These are phyloP conservation scores for Zangia roseola DNA, from an alignment of 768 basidiomycete species.

Conservation along the genomic window DNA sequence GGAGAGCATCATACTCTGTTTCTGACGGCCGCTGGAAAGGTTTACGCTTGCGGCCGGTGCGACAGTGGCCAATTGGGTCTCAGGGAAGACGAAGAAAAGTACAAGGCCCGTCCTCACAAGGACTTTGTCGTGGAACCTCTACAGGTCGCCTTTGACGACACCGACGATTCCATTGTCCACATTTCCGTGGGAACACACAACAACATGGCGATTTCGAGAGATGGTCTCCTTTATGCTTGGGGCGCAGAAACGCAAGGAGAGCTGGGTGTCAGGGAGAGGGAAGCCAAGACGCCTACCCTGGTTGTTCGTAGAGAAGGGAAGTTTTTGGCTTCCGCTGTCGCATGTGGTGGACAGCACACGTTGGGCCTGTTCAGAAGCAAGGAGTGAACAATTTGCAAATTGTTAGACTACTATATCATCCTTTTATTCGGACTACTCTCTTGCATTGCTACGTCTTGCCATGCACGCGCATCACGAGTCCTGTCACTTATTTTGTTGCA, in stretches of 20 bases:
- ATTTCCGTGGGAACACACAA: conserved; percentile 72
- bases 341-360: conserved; percentile 81
- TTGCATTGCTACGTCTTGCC: conserved; percentile 14
- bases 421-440: conserved; percentile 19
- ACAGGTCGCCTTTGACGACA: conserved; percentile 61
- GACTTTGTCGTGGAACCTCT: conserved; percentile 69
- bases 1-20: conserved; percentile 93
- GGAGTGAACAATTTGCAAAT: conserved; percentile 19
- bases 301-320: conserved; percentile 73
- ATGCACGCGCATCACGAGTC: conserved; percentile 18
- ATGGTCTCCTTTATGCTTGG: conserved; percentile 73
- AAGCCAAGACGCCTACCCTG: conserved; percentile 60
- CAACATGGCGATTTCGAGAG: conserved; percentile 65
- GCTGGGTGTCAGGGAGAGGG: conserved; percentile 61
- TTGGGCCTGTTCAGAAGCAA: conserved; percentile 72
- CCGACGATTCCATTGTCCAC: conserved; percentile 60
- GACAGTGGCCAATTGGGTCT: conserved; percentile 85
- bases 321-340: conserved; percentile 48
- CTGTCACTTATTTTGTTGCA: conserved; percentile 19
- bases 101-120: conserved; percentile 49
- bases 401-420: conserved; percentile 9
- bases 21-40: conserved; percentile 76
- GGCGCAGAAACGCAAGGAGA: conserved; percentile 79
- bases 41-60: conserved; percentile 84
- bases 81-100: conserved; percentile 62